Percentiles rank a stretch among this genome's conserved stretches.
phyloP scores from a whole-genome alignment of 164 flowering plant genomes.

The Chloranthus sessilifolius region DNA sequence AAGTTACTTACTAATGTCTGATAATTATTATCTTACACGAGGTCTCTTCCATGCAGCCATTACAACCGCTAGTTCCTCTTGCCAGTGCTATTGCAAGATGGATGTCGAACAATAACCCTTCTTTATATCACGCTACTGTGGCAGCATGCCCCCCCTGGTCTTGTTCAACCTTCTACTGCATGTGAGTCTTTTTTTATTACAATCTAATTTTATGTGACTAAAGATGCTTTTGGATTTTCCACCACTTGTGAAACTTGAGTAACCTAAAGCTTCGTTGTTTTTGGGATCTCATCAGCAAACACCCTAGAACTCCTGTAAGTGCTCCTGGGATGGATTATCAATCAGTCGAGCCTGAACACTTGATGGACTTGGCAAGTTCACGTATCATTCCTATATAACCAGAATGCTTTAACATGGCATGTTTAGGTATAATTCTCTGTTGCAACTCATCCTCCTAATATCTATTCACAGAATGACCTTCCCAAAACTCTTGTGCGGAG shows the following conservation, averaged over 20 bases:
- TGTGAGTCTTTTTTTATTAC: too few relatives aligned
- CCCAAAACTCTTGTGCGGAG: slow-evolving; percentile 2
- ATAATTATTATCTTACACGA: neutral
- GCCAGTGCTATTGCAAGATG: too few relatives aligned
- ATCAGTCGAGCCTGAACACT: neutral
- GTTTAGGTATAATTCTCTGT: slow-evolving; percentile 1
- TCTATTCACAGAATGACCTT: neutral
- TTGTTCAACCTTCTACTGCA: too few relatives aligned
- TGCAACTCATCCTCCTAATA: neutral
- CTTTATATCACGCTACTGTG: too few relatives aligned
- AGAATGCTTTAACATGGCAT: too few relatives aligned
- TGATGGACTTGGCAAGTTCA: neutral
- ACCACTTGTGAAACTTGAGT: too few relatives aligned
- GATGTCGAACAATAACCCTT: too few relatives aligned
- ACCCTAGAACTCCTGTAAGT: neutral
- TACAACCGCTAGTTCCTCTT: too few relatives aligned
- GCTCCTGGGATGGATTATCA: neutral
- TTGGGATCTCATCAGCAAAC: neutral
- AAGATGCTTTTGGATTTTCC: too few relatives aligned
- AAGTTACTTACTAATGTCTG: neutral
- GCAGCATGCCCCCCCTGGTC: too few relatives aligned
- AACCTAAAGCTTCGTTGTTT: neutral
- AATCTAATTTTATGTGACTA: neutral
- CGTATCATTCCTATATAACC: neutral
- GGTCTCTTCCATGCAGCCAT: too few relatives aligned